A percentile compares a stretch with the other conserved stretches of the same genome.
phyloP scores from a whole-genome alignment of 2,329 filamentous ascomycete species.

The Diaporthe velutina region DNA sequence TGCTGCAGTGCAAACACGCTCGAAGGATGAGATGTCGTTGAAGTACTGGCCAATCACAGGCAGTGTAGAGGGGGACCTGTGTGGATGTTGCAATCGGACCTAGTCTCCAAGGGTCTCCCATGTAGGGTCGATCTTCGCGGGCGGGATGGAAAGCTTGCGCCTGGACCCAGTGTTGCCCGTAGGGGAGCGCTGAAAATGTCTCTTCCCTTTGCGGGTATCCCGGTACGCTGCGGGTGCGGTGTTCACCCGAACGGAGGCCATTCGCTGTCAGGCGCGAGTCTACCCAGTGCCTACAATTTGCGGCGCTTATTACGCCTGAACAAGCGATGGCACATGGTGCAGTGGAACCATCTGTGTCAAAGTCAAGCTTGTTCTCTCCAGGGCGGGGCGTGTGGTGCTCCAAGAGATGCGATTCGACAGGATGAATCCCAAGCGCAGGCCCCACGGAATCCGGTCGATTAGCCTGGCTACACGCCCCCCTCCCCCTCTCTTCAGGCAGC shows the following conservation, averaged over 20 bases:
- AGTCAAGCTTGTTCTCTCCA: background rate
- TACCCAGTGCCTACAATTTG: background rate
- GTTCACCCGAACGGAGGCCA: background rate
- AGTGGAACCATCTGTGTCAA: background rate
- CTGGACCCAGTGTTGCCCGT: slow-evolving; percentile 16
- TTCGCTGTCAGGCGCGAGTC: background rate
- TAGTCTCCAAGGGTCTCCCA: background rate
- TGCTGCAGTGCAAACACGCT: background rate
- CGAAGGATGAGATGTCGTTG: slow-evolving; percentile 29
- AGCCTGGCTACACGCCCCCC: background rate
- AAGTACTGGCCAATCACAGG: background rate
- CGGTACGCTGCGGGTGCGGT: background rate
- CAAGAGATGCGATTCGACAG: slow-evolving; percentile 17
- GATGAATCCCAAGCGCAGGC: slow-evolving; percentile 6
- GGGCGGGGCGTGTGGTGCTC: background rate
- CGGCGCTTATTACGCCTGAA: background rate
- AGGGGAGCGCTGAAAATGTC: background rate
- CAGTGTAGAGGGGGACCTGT: background rate
- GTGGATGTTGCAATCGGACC: background rate
- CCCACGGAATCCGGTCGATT: background rate
- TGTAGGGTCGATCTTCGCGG: slow-evolving; percentile 10
- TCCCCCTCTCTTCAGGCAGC: slow-evolving; percentile 10
- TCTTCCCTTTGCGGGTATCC: too few species aligned
- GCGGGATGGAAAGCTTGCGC: slow-evolving; percentile 9
- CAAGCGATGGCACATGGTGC: background rate